Base-by-base conservation (phyloP, 768 basidiomycete genomes). In the Suillus alpinus region DNA sequence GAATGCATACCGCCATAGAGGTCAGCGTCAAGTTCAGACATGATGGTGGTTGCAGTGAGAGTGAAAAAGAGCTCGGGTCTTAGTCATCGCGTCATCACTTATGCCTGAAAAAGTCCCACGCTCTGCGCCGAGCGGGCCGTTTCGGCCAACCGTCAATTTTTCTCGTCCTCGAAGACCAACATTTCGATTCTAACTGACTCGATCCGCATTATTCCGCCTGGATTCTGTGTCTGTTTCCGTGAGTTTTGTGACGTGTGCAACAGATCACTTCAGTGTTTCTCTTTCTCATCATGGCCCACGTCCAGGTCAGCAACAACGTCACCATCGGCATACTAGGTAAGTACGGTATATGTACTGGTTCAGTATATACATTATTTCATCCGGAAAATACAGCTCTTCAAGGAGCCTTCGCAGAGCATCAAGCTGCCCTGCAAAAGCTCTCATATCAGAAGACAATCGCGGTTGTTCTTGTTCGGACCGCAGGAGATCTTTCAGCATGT, bases 391-490 rank as follows among this genome's bases (percentile, higher is more conserved):
- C 68, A 94, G 95, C 95, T 40, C 81, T 98, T 43, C 95, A 97
- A 73, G 95, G 95, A 47, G 94, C 94, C 9, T 97, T 98, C 71
- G 80, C 83, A 16, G 95, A 98, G 75, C 95, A 98, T 73, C 83
- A 91, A 71, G 74, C 77, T 32, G 85, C 85, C 63, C 81, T 94
- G 34, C 81, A 88, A 70, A 83, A 81, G 68, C 73, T 86, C 59
- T 75, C 80, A 32, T 69, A 81, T 26, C 77, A 78, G 63, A 69
- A 73, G 43, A 80, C 74, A 63, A 73, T 89, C 61, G 70, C 67
- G 40, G 76, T 83, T 43, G 67, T 83, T 52, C 82, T 86, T 23
- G 91, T 98, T 14, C 88, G 89, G 50, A 91, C 86, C 2, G 75
- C 81, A 2, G 83, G 84, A n/a, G 94, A 97, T 61, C 83, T 98